Evolutionary conservation across 768 basidiomycete species (phyloP), one percentile per base, ranked within the genome.

Genomic region (Boletus rex-veris): DNA sequence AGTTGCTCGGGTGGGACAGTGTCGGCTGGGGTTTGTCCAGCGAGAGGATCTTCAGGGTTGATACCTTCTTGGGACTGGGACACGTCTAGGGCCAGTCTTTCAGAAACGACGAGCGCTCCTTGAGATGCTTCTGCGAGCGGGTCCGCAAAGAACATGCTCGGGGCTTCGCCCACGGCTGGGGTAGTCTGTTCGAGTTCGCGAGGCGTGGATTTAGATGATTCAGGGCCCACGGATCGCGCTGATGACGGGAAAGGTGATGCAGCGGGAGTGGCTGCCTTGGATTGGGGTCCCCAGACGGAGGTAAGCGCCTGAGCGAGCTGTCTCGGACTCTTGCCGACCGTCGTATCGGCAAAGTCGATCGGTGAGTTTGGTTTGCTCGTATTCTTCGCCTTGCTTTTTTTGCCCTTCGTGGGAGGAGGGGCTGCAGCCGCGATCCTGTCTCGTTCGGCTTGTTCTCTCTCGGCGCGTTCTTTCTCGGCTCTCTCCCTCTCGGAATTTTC

Each of bases 201-300:
- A 0, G 58, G 39, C 16, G 18, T 10, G 9, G n/a, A 1, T 16
- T 47, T 58, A 19, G 35, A 35, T 4, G 56, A 52, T 14, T 52
- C 56, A n/a, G 30, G 57, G 7, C 42, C 64, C 14, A 71, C 50
- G 12, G 70, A 71, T 35, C 48, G 68, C 11, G 52, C 45, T 10
- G 62, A 47, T 19, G 60, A 31, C 26, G 65, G 62, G 47, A 55
- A 55, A 24, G 71, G 60, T n/a, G 72, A 64, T 30, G 64, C 54
- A 58, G 67, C 48, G 47, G 71, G 64, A 39, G 69, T 64, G 57
- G 54, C 48, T 24, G 59, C 55, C 55, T 64, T 65, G 56, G 62
- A 64, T 41, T 66, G 62, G 5, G 70, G 58, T 28, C 81, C 83
- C 80, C 82, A 82, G 6, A 81, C 71, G 0, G 80, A 73, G 19